phyloP scores from a whole-genome alignment of 495 filamentous ascomycete genomes.

The Glarea lozoyensis region DNA sequence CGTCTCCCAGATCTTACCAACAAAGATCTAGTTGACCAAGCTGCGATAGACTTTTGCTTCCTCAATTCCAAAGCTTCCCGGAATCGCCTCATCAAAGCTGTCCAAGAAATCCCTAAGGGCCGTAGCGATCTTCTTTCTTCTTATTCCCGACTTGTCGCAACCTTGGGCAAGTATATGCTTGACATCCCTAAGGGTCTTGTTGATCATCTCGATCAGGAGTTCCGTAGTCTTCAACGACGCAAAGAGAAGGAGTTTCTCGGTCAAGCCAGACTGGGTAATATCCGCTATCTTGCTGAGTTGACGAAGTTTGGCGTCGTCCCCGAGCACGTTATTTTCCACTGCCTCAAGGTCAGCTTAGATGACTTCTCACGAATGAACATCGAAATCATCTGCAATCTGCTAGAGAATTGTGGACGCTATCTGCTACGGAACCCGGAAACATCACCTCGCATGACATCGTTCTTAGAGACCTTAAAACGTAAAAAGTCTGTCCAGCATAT shows the following conservation, averaged over 20 bases:
- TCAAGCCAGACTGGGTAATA: slow-evolving; percentile 88
- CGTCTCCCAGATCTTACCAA: slow-evolving; percentile 82
- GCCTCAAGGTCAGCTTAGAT: slow-evolving; percentile 92
- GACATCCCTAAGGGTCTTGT: slow-evolving; percentile 90
- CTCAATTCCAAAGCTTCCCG: slow-evolving; percentile 97
- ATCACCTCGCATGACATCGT: slow-evolving; percentile 82
- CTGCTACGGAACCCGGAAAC: slow-evolving; percentile 91
- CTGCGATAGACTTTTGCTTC: slow-evolving; percentile 93
- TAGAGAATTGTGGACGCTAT: slow-evolving; percentile 96
- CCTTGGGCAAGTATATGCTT: slow-evolving; percentile 85
- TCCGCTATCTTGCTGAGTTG: slow-evolving; percentile 92
- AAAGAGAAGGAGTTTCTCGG: slow-evolving; percentile 97
- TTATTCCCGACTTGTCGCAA: slow-evolving; percentile 88
- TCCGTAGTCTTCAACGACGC: slow-evolving; percentile 92
- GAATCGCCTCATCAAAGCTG: slow-evolving; percentile 84
- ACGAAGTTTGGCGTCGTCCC: slow-evolving; percentile 98
- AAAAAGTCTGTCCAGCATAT: slow-evolving; percentile 95
- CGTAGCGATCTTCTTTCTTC: slow-evolving; percentile 85
- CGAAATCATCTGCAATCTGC: slow-evolving; percentile 93
- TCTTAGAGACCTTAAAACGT: slow-evolving; percentile 86
- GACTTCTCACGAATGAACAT: slow-evolving; percentile 98
- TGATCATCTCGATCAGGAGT: slow-evolving; percentile 91
- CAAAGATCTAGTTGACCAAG: slow-evolving; percentile 86
- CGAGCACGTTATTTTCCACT: slow-evolving; percentile 98
- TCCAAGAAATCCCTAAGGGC: slow-evolving; percentile 91